Evolutionary conservation across 2,329 filamentous ascomycete genomes (phyloP), one percentile per base, ranked within the genome.

Genomic region (Tolypocladium inflatum): DNA sequence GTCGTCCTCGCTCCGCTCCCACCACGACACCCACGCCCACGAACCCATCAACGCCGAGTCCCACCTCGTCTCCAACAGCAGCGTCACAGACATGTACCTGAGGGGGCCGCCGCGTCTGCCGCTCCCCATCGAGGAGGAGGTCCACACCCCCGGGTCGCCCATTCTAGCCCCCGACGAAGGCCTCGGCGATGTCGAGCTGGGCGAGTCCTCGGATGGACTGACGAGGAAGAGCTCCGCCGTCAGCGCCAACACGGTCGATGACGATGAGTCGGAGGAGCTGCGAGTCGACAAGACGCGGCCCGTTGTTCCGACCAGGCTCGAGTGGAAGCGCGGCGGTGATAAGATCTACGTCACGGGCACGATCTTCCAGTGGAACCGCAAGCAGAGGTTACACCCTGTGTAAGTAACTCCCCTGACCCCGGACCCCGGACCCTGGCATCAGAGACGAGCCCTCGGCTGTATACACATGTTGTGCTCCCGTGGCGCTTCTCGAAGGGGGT

Each of bases 321-420:
- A 95, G 73, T 99, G 94, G 94, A 83, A 82, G 63, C 82, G 84
- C 10, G 85, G 85, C 56, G 92, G 90, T 59, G 89, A 96, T 59
- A 95, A 92, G 73, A 85, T 97, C 63, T 99, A 96, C 71, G 91
- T 99, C 52, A 99, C 94, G 0, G 93, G 93, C 63, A 97, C 94
- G 23, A 97, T 97, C 70, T 95, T 96, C 66, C 90, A 93, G 71
- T 99, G 94, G 94, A 91, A 95, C 74, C 88, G 89, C 71, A 97
- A 97, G 75, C 95, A 92, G 71, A 85, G 89, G 65, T 78, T 99
- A 68, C 85, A 91, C 73, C 86, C 83, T 72, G 87, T 90, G 91
- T 96, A 83, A 83, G 88, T 85, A 19, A n/a, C 21, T 45, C 43
- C 51, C 37, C 30, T 30, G 35, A 7, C 37, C 39, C n/a, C n/a